Conservation (phyloP, 2,329 filamentous ascomycete species). For the Cyphellophora europaea region DNA sequence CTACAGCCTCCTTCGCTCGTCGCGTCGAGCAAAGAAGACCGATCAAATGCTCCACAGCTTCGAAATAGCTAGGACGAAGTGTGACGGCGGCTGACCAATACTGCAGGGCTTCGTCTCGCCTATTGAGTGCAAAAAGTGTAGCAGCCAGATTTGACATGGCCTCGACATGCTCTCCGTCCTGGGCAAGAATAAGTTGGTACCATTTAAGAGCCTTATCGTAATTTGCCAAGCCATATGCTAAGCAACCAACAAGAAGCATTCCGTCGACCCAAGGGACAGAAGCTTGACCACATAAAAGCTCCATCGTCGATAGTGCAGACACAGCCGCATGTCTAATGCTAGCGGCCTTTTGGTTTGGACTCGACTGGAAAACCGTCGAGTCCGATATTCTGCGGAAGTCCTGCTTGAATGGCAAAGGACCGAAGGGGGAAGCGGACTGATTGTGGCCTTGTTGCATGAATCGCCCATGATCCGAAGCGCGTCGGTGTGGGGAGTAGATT, state of each 20-base stretch:
- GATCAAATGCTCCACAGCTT: conserved; percentile 90
- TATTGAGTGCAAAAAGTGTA: conserved; percentile 73
- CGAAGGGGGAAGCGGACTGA: conserved; percentile 1
- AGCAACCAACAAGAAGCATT: conserved; percentile 80
- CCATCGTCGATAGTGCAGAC: conserved; percentile 61
- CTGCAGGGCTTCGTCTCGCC: conserved; percentile 72
- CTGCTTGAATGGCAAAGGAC: neutral
- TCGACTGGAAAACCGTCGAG: neutral
- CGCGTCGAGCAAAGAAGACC: conserved; percentile 75
- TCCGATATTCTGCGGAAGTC: neutral
- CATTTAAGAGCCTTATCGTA: conserved; percentile 57
- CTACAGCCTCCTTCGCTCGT: conserved; percentile 72
- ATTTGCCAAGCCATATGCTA: conserved; percentile 81
- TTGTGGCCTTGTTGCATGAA: neutral
- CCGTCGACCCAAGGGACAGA: conserved; percentile 87
- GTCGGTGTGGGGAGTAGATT: conserved; percentile 9
- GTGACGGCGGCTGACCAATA: conserved; percentile 81
- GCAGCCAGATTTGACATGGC: conserved; percentile 89
- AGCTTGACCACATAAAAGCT: conserved; percentile 66
- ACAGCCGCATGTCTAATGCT: conserved; percentile 36
- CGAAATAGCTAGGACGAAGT: conserved; percentile 77
- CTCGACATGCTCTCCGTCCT: conserved; percentile 67
- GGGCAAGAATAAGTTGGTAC: conserved; percentile 46
- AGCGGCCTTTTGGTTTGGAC: neutral
- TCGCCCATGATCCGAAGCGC: neutral